Evolutionary conservation across 78 protist species (phyloP).

Genomic region (Dictyostelium capitatum): DNA sequence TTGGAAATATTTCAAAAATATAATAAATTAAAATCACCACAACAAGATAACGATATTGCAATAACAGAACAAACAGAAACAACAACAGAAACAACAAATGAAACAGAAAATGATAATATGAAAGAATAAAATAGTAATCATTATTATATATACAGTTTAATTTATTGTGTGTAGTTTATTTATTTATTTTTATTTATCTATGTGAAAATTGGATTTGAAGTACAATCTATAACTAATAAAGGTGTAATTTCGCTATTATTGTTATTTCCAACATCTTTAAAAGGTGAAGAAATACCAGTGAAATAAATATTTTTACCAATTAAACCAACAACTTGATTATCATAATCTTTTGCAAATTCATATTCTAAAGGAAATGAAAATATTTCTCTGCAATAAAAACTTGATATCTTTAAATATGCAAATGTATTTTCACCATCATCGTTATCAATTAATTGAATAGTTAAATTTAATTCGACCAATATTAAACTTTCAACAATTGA

Average conservation of each 20-base stretch:
- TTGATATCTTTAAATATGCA: not conserved
- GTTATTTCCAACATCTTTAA: not conserved
- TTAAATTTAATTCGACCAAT: slow-evolving; percentile 18
- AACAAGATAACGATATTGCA: not conserved
- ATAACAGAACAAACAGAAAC: not conserved
- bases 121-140: slow-evolving; percentile 31
- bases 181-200: not conserved
- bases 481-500: not conserved
- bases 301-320: not conserved
- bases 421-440: not conserved
- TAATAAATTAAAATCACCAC: not conserved
- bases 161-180: not conserved
- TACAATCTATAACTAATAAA: not conserved
- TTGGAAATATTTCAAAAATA: slow-evolving; percentile 27
- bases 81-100: not conserved
- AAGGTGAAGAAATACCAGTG: slow-evolving; percentile 22
- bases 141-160: not conserved
- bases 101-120: slow-evolving; percentile 2
- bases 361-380: not conserved
- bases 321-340: not conserved
- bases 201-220: not conserved
- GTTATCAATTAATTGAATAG: not conserved
- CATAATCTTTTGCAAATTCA: slow-evolving; percentile 6
- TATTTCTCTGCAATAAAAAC: not conserved
- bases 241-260: not conserved